Conservation (phyloP, 345 rosid species). For the Psidium guajava region DNA sequence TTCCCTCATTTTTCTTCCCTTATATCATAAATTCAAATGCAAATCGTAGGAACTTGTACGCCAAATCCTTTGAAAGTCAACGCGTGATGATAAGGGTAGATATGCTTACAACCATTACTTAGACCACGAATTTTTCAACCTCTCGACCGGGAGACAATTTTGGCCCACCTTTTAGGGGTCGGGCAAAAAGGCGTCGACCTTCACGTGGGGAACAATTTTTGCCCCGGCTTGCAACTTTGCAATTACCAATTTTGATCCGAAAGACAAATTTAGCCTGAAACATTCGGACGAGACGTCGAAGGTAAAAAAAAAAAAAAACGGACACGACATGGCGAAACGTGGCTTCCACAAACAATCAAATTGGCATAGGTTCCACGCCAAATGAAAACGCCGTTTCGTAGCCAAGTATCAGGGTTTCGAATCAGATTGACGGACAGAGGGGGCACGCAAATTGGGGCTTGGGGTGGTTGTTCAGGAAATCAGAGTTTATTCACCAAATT, state of each 20-base stretch:
- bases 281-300: not conserved
- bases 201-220: not conserved
- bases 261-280: not conserved
- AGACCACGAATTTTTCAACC: not conserved
- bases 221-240: not conserved
- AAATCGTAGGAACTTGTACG: not conserved
- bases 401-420: not conserved
- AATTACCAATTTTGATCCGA: not conserved
- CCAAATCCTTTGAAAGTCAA: not conserved
- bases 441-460: not conserved
- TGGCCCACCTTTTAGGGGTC: too few relatives aligned
- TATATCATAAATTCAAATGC: not conserved
- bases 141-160: too few relatives aligned
- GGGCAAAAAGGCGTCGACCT: too few relatives aligned
- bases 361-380: rapidly evolving
- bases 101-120: not conserved
- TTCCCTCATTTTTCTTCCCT: not conserved
- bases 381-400: not conserved
- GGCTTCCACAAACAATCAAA: not conserved
- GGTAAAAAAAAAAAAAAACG: too few relatives aligned
- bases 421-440: not conserved
- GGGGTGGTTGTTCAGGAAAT: not conserved
- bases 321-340: too few relatives aligned
- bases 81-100: not conserved
- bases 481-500: not conserved